Base-by-base conservation (phyloP, 2,329 filamentous ascomycete species). In the Aspergillus quadricinctus region DNA sequence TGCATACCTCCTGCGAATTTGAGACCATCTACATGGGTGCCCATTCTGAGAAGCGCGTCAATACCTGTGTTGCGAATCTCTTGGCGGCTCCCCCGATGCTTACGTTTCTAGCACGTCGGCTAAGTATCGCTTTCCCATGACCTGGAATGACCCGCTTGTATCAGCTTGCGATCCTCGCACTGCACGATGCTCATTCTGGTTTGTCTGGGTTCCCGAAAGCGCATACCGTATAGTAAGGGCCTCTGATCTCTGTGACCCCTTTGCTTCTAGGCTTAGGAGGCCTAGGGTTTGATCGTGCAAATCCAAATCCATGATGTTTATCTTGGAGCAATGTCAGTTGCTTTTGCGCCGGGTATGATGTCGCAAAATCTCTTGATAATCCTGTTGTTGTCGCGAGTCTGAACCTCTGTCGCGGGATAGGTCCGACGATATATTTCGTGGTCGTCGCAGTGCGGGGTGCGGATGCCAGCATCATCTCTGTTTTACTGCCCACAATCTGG, bases 181-280 rank as follows among this genome's bases (percentile, higher is more conserved):
- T 14, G 9, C 27, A 17, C 35, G 35, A 57, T 37, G 56, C 51
- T 28, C 19, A 19, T 4, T 28, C 17, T 11, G 37, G 25, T 14
- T 45, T 28, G 9, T 31, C 17, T 19, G 7, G 9, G 2, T 19
- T 43, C 19, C 17, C 19, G 25, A 31, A 3, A 4, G 28, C 17
- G 27, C 68, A 51, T 69, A 72, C 79, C 0, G 79, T 78, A 64
- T 83, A 83, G 64, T 83, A 83, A 6, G 80, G 81, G 0, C 81
- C 81, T 31, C 80, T 73, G 55, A 83, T 83, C 66, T 83, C 81
- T 0, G 81, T 83, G 5, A 82, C 80, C 4, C 77, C 79, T 40
- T 71, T 75, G 4, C 65, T 74, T 28, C 81, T 72, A 3, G 80
- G 81, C 65, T 83, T 83, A 4, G 71, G 66, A 0, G 78, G 75